These are phyloP conservation scores for Solanum okadae DNA, from an alignment of 257 asterid genomes.

Conservation along the genomic window DNA sequence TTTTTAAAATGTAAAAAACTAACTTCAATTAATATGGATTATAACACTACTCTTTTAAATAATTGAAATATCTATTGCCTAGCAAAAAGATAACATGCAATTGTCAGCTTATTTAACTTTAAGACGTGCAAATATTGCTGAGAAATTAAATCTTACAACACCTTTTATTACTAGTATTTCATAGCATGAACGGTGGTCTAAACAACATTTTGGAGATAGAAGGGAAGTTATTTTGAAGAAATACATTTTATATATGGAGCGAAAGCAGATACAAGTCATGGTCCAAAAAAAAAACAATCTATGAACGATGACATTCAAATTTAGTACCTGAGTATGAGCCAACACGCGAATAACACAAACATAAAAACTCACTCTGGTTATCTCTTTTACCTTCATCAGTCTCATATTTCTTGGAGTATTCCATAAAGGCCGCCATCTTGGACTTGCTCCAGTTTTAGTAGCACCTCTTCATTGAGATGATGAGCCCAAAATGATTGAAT, in stretches of 20 bases:
- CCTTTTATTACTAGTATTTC: background rate
- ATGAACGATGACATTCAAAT: background rate
- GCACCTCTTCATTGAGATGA: background rate
- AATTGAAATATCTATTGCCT: too few species aligned
- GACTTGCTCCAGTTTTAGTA: background rate
- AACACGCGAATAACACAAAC: background rate
- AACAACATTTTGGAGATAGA: background rate
- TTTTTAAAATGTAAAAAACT: too few species aligned
- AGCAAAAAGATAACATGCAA: too few species aligned
- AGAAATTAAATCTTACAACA: too few species aligned
- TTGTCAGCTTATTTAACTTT: too few species aligned
- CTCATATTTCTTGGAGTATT: background rate
- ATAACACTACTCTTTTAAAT: too few species aligned
- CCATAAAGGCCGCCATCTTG: background rate
- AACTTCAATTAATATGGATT: too few species aligned
- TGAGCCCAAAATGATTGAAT: background rate
- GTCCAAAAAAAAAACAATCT: background rate
- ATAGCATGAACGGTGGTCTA: background rate
- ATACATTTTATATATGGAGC: background rate
- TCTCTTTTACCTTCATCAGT: background rate
- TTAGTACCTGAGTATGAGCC: background rate
- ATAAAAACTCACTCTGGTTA: background rate
- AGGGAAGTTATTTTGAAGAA: background rate
- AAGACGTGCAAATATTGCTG: too few species aligned
- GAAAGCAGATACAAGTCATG: background rate